Evolutionary conservation across 345 rosid species (phyloP).

Genomic region (Cardamine chenopodiifolia): DNA sequence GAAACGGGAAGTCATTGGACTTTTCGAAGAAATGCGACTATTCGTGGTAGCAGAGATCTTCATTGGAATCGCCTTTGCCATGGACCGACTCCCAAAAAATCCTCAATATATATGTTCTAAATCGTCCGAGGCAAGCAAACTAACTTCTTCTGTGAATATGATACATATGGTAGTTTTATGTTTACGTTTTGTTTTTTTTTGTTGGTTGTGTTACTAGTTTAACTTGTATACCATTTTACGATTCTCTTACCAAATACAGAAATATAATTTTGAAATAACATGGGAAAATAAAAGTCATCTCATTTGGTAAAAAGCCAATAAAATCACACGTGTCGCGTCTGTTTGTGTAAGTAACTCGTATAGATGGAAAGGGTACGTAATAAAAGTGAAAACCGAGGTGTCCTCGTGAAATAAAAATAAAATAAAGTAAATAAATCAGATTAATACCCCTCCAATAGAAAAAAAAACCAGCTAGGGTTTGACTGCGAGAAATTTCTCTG

Average conservation of each 20-base stretch:
- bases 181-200: too few relatives aligned
- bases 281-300: not conserved
- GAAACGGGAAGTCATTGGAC: not conserved
- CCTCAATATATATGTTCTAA: too few relatives aligned
- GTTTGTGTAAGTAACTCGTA: not conserved
- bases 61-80: not conserved
- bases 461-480: conserved; percentile 53
- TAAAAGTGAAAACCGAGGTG: conserved; percentile 10
- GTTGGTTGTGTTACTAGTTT: not conserved
- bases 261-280: not conserved
- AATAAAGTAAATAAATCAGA: not conserved
- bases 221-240: not conserved
- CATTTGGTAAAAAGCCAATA: not conserved
- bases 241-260: not conserved
- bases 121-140: not conserved
- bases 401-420: not conserved
- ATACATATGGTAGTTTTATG: not conserved
- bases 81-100: not conserved
- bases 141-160: not conserved
- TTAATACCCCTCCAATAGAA: not conserved
- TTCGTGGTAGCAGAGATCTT: not conserved
- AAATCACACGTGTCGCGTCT: not conserved
- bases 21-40: not conserved
- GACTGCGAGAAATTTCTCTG: conserved; percentile 48
- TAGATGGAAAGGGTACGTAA: conserved; percentile 13